These are phyloP conservation scores for Barnettozyma sucrosica DNA, from an alignment of 805 yeast species.

Conservation along the genomic window DNA sequence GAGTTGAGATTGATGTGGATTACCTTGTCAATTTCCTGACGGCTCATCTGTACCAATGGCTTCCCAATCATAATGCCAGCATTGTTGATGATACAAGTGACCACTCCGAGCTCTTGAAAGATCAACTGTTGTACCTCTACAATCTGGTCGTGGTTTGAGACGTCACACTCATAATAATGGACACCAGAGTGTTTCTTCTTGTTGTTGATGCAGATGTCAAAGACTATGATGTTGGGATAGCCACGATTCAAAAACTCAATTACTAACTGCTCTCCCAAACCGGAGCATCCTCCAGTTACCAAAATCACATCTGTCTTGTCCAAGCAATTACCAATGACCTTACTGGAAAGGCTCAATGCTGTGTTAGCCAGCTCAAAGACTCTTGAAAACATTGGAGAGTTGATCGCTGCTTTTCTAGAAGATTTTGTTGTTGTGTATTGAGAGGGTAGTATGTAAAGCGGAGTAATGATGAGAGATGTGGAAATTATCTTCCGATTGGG, in stretches of 20 bases:
- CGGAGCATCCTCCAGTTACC: conserved; percentile 81
- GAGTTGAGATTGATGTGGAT: conserved; percentile 67
- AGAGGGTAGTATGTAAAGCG: neutral
- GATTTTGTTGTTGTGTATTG: neutral
- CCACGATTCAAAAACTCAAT: conserved; percentile 35
- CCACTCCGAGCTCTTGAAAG: conserved; percentile 43
- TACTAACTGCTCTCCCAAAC: conserved; percentile 68
- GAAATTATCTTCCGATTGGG: neutral
- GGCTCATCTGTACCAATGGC: conserved; percentile 45
- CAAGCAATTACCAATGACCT: conserved; percentile 44
- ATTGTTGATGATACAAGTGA: conserved; percentile 72
- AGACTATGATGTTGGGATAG: conserved; percentile 50
- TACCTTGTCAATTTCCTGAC: conserved; percentile 54
- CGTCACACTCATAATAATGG: conserved; percentile 63
- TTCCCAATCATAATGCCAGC: conserved; percentile 73
- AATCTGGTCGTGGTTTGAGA: conserved; percentile 47
- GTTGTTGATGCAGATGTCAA: conserved; percentile 45
- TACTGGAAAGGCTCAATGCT: conserved; percentile 15
- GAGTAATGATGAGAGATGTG: neutral
- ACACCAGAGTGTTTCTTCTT: conserved; percentile 28
- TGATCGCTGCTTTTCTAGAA: neutral
- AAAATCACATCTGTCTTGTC: conserved; percentile 60
- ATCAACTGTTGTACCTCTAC: conserved; percentile 35
- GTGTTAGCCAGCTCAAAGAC: conserved; percentile 5
- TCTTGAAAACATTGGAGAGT: neutral